Percentiles rank a stretch among this genome's conserved stretches.
These are phyloP conservation scores for Phyllosticta paracitricarpa DNA, from an alignment of 2,329 filamentous ascomycete genomes.

Conservation along the genomic window DNA sequence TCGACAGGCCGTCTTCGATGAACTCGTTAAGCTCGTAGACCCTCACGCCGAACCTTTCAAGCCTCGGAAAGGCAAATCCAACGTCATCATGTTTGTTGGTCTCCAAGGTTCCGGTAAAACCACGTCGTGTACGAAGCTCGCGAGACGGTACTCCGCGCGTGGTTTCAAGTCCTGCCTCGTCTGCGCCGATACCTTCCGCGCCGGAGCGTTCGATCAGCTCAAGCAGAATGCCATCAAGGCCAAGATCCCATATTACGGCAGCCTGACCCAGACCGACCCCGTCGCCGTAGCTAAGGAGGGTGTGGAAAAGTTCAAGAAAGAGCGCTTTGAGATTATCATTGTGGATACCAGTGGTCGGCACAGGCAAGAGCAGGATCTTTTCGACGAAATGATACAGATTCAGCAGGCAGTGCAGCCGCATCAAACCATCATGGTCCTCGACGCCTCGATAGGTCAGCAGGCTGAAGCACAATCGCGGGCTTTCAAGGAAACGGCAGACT, in stretches of 20 bases:
- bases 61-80: conserved; percentile 89
- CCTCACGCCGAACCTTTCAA: conserved; percentile 93
- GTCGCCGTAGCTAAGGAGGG: conserved; percentile 89
- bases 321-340: conserved; percentile 95
- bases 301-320: conserved; percentile 98
- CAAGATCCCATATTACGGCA: conserved; percentile 98
- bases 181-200: conserved; percentile 96
- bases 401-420: conserved; percentile 83
- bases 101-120: conserved; percentile 97
- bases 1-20: conserved; percentile 70
- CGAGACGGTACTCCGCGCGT: conserved; percentile 84
- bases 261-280: conserved; percentile 90
- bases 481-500: conserved; percentile 95
- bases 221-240: conserved; percentile 99
- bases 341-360: conserved; percentile 95
- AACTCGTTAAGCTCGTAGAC: conserved; percentile 90
- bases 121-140: conserved; percentile 94
- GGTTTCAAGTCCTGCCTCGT: conserved; percentile 91
- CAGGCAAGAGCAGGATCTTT: conserved; percentile 86
- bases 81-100: conserved; percentile 99
- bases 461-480: conserved; percentile 90
- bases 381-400: conserved; percentile 97
- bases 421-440: conserved; percentile 97
- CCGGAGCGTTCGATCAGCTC: conserved; percentile 94
- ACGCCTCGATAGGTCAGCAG: conserved; percentile 92